These are phyloP conservation scores for Phylloporus scabripes DNA, from an alignment of 768 basidiomycete species.

Conservation along the genomic window DNA sequence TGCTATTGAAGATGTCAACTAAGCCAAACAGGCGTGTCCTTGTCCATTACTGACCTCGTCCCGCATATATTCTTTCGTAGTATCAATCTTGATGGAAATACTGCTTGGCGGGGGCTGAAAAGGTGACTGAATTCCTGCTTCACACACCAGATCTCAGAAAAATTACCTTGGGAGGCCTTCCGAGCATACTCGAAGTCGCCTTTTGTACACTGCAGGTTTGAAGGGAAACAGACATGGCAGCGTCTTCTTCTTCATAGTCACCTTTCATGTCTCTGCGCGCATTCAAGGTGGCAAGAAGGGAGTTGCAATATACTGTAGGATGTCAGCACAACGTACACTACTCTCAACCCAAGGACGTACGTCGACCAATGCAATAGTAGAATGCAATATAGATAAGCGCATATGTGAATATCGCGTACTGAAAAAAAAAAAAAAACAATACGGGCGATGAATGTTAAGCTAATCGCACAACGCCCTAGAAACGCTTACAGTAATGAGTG, in stretches of 20 bases:
- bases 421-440: too few species aligned
- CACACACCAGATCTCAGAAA: too few species aligned
- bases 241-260: constrained; percentile 5
- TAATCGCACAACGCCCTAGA: background rate
- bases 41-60: constrained; percentile 31
- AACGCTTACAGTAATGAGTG: constrained; percentile 42
- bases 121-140: background rate
- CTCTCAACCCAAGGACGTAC: constrained; percentile 33
- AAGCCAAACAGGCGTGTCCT: too few species aligned
- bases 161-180: constrained; percentile 7
- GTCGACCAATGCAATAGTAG: constrained; percentile 54
- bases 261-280: constrained; percentile 44
- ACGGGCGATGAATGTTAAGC: background rate
- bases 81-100: constrained; percentile 63
- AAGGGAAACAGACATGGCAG: constrained; percentile 14
- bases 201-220: constrained; percentile 7
- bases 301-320: constrained; percentile 50
- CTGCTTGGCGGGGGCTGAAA: constrained; percentile 34
- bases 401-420: constrained; percentile 44
- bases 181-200: background rate
- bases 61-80: constrained; percentile 45
- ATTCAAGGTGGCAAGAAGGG: constrained; percentile 57
- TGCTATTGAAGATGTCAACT: background rate
- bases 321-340: background rate
- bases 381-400: constrained; percentile 56